phyloP scores from a whole-genome alignment of 1,139 yeast species.

The Arxiozyma slooffiae region DNA sequence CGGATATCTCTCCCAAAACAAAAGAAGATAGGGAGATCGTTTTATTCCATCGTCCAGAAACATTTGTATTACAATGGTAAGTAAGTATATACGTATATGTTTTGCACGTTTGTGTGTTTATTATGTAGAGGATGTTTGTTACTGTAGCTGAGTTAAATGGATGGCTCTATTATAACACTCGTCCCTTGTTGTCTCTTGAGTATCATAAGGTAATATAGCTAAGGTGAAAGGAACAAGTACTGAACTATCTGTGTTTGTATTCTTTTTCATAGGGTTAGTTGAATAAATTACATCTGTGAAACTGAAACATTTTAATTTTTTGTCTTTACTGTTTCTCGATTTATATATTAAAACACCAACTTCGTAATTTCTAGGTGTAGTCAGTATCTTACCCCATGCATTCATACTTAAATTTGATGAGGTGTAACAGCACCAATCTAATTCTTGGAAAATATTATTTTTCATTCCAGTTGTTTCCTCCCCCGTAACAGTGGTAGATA shows the following conservation, averaged over 20 bases:
- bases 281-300: conserved; percentile 28
- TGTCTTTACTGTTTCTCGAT: conserved; percentile 5
- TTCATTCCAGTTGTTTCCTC: neutral
- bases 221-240: conserved; percentile 46
- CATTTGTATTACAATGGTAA: too few relatives aligned
- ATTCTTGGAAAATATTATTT: conserved; percentile 32
- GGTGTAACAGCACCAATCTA: conserved; percentile 57
- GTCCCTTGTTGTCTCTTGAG: conserved; percentile 28
- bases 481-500: conserved; percentile 31
- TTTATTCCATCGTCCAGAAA: too few relatives aligned
- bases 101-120: too few relatives aligned
- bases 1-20: too few relatives aligned
- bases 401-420: conserved; percentile 57
- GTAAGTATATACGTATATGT: too few relatives aligned
- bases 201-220: conserved; percentile 40
- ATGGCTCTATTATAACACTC: conserved; percentile 18
- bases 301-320: conserved; percentile 32
- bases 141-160: neutral
- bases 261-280: conserved; percentile 11
- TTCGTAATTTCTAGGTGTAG: conserved; percentile 37
- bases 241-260: conserved; percentile 19
- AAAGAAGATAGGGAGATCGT: too few relatives aligned
- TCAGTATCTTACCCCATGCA: conserved; percentile 50
- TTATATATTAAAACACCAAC: conserved; percentile 43
- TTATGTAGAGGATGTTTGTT: neutral